Conservation (phyloP, 495 filamentous ascomycete species). For the Aspergillus diversus region DNA sequence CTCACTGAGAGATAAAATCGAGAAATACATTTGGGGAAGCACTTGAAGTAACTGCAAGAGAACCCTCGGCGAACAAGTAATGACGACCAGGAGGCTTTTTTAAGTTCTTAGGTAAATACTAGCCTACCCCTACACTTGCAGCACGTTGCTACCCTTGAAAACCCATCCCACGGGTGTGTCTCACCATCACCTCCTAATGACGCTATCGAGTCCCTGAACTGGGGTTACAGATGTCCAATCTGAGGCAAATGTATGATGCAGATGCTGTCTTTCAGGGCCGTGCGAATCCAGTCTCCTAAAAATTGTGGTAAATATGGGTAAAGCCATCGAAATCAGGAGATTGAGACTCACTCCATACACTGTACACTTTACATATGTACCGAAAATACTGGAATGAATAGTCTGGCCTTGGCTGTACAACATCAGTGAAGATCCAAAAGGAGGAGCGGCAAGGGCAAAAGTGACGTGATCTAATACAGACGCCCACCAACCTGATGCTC, state of each 20-base stretch:
- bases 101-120: not conserved
- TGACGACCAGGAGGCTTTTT: not conserved
- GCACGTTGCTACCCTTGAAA: slow-evolving; percentile 4
- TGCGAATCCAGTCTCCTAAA: not conserved
- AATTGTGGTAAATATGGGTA: not conserved
- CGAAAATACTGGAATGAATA: slow-evolving; percentile 13
- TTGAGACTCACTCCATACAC: not conserved
- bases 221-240: not conserved
- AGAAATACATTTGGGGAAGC: not conserved
- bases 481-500: not conserved
- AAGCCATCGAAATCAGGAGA: not conserved
- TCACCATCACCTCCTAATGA: slow-evolving; percentile 18
- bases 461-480: slow-evolving; percentile 8
- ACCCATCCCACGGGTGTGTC: not conserved
- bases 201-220: slow-evolving; percentile 21
- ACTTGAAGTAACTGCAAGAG: not conserved
- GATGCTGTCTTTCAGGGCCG: not conserved
- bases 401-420: slow-evolving; percentile 22
- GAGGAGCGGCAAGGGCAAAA: slow-evolving; percentile 6
- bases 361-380: slow-evolving; percentile 1
- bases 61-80: not conserved
- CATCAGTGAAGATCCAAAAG: slow-evolving; percentile 2
- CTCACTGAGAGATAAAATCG: not conserved
- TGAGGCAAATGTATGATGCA: not conserved
- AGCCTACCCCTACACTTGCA: not conserved